Evolutionary conservation across 371 early-diverging fungal genomes (phyloP), one percentile per base, ranked within the genome.

Genomic region (Syncephalastrum contaminatum): DNA sequence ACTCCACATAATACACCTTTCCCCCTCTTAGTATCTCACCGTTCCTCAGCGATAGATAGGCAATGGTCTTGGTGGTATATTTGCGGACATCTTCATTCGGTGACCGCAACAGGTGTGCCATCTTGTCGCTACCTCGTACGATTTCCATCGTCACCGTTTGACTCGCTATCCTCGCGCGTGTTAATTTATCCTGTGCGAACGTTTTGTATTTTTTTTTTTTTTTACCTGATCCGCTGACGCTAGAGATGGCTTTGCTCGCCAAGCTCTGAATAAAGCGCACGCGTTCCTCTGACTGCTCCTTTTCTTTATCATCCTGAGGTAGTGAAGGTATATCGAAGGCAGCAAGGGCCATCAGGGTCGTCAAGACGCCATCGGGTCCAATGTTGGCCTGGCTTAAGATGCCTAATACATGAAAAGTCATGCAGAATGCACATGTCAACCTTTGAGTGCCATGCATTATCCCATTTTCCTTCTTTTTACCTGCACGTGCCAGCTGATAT

Each of bases 41-140:
- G 57, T 82, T 84, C 21, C 82, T 64, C 21, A 84, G 63, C 0
- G 85, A 84, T 4, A 85, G 48, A 51, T 80, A 85, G 0, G 85
- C 85, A 53, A 82, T 70, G 14, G 85, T 72, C 46, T 85, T 85
- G 40, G 82, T 80, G 4, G 67, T 74, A 51, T 85, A 85, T 61
- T 82, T 85, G 53, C 66, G 54, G 13, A 78, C 77, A 54, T 76
- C 73, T 7, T 53, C 52, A 45, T 76, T 72, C 0, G 47, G 39
- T 1, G 77, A 69, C 25, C 64, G 46, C 20, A 81, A 36, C n/a
- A 77, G 45, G 46, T 43, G 42, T 3, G 75, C 57, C 19, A 81
- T 43, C n/a, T 59, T 63, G 41, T 62, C 55, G 4, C 73, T 65
- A 7, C 56, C 60, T 47, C 67, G 57, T 22, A 72, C 48, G 2